A percentile compares a stretch with the other conserved stretches of the same genome.
phyloP scores from a whole-genome alignment of 345 rosid genomes.

The Eucalyptus fibrosa region DNA sequence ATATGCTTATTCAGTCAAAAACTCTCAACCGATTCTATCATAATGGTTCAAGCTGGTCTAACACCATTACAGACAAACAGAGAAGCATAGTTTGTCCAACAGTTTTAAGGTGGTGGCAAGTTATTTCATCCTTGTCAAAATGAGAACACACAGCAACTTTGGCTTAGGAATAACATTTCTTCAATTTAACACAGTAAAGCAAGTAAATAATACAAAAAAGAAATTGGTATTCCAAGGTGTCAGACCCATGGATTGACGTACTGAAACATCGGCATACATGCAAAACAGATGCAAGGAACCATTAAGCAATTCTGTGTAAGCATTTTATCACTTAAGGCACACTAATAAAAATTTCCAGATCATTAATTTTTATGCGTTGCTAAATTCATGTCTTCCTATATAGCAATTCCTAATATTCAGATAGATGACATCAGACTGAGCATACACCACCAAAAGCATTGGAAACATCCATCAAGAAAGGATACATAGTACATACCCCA shows the following conservation, averaged over 20 bases:
- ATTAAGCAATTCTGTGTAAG: not conserved
- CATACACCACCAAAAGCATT: not conserved
- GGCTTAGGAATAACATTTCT: not conserved
- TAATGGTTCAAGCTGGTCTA: not conserved
- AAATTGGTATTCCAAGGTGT: not conserved
- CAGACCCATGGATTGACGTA: not conserved
- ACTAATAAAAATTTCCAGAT: not conserved
- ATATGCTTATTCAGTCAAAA: not conserved
- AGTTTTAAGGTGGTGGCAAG: not conserved
- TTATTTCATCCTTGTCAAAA: not conserved
- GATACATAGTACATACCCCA: slow-evolving; percentile 9
- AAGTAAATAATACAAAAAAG: not conserved
- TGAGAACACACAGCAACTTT: not conserved
- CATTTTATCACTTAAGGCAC: not conserved
- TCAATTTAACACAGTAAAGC: not conserved
- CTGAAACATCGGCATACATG: not conserved
- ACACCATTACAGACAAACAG: not conserved
- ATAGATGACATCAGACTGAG: not conserved
- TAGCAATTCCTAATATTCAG: not conserved
- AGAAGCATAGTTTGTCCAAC: not conserved
- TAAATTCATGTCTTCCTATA: not conserved
- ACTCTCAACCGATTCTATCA: not conserved
- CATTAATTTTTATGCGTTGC: not conserved
- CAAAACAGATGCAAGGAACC: not conserved
- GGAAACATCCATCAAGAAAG: not conserved